phyloP scores from a whole-genome alignment of 176 grass and related monocot genomes.

The Bonia amplexicaulis region DNA sequence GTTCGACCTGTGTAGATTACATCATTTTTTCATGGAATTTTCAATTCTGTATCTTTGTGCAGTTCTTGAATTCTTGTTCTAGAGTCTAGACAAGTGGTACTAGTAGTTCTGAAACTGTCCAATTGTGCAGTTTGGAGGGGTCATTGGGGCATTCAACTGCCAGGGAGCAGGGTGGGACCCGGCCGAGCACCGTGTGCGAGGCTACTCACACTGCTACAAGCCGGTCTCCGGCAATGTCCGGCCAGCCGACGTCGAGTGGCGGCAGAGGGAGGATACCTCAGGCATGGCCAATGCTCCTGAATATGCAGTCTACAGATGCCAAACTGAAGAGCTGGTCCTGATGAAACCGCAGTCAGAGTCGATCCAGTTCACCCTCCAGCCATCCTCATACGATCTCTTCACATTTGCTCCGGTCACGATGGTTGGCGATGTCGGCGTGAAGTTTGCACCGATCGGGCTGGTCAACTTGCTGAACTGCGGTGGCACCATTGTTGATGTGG shows the following conservation, averaged over 20 bases:
- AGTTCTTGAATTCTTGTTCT: background rate
- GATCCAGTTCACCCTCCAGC: constrained; percentile 49
- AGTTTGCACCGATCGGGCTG: constrained; percentile 51
- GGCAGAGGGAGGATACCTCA: constrained; percentile 29
- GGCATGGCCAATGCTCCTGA: constrained; percentile 2
- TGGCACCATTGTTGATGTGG: constrained; percentile 37
- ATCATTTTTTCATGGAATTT: background rate
- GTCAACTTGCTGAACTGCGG: constrained; percentile 59
- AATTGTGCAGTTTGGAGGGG: constrained; percentile 48
- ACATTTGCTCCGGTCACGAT: constrained; percentile 27
- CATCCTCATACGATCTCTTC: constrained; percentile 61
- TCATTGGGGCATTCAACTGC: constrained; percentile 72
- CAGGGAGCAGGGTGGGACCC: constrained; percentile 82
- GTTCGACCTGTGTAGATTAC: background rate
- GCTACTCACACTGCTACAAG: constrained; percentile 40
- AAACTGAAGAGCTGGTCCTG: constrained; percentile 29
- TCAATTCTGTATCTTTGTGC: background rate
- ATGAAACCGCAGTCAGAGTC: constrained; percentile 24
- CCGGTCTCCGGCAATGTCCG: constrained; percentile 22
- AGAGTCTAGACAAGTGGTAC: background rate
- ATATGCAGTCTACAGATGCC: constrained; percentile 46
- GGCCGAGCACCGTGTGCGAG: constrained; percentile 35
- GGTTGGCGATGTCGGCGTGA: background rate
- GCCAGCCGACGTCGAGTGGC: constrained; percentile 59
- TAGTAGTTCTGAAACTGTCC: background rate